Conservation (phyloP, 2,329 filamentous ascomycete species). For the Ilyonectria sp. region DNA sequence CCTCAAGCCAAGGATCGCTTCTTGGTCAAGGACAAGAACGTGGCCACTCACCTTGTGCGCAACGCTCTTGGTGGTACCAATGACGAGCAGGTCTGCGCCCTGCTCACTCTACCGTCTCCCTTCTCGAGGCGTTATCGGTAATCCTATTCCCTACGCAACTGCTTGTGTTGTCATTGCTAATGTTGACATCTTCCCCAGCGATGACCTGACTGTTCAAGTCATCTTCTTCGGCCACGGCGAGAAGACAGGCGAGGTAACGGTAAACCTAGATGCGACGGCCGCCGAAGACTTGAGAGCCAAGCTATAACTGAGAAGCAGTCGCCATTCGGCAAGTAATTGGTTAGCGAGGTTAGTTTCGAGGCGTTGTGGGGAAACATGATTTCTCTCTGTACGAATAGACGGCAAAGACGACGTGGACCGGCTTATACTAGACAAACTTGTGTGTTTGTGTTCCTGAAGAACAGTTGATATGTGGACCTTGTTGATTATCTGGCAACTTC, state of each 20-base stretch:
- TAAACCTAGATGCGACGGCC: conserved; percentile 91
- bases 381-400: conserved; percentile 27
- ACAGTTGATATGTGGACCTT: neutral
- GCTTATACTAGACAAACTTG: conserved; percentile 15
- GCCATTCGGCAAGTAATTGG: neutral
- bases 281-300: conserved; percentile 57
- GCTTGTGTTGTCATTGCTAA: neutral
- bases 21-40: conserved; percentile 94
- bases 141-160: conserved; percentile 28
- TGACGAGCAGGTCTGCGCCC: conserved; percentile 91
- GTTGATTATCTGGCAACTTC: neutral
- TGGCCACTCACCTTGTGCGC: conserved; percentile 93
- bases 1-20: conserved; percentile 84
- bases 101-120: conserved; percentile 91
- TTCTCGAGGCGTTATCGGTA: conserved; percentile 93
- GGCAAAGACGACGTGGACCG: conserved; percentile 6
- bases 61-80: conserved; percentile 96
- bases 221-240: conserved; percentile 95
- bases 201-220: conserved; percentile 97
- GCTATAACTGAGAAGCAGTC: conserved; percentile 48
- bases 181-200: conserved; percentile 65
- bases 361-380: conserved; percentile 38
- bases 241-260: conserved; percentile 81
- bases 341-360: conserved; percentile 38
- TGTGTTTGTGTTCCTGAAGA: conserved; percentile 4